phyloP scores from a whole-genome alignment of 495 filamentous ascomycete genomes.

The Stereocaulon alpinum region DNA sequence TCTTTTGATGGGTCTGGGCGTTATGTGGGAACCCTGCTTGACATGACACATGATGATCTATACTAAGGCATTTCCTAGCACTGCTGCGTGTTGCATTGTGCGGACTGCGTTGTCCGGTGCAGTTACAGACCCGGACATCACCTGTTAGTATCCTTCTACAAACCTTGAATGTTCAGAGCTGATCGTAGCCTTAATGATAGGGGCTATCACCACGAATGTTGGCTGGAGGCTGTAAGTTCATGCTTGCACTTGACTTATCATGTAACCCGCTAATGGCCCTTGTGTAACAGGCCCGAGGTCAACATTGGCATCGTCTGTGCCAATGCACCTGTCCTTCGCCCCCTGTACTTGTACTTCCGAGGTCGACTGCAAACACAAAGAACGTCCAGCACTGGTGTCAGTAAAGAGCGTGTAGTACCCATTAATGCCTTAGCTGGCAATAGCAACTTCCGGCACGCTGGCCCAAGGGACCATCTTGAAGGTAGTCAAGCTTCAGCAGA shows the following conservation, averaged over 20 bases:
- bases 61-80: slow-evolving; percentile 3
- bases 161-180: not conserved
- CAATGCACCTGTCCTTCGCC: slow-evolving; percentile 19
- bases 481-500: not conserved
- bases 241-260: not conserved
- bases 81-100: slow-evolving; percentile 16
- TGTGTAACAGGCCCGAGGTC: slow-evolving; percentile 14
- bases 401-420: slow-evolving; percentile 10
- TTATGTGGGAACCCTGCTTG: slow-evolving; percentile 25
- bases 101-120: slow-evolving; percentile 16
- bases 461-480: not conserved
- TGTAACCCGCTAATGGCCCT: not conserved
- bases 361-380: slow-evolving; percentile 10
- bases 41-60: not conserved
- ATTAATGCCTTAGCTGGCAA: not conserved
- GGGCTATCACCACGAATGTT: slow-evolving; percentile 15
- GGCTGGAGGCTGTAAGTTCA: slow-evolving; percentile 15
- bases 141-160: slow-evolving; percentile 7
- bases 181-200: not conserved
- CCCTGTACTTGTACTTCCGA: slow-evolving; percentile 16
- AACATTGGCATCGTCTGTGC: slow-evolving; percentile 23
- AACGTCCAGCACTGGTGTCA: not conserved
- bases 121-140: slow-evolving; percentile 6
- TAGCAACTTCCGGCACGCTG: not conserved
- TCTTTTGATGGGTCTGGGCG: slow-evolving; percentile 27